A percentile compares a stretch with the other conserved stretches of the same genome.
Evolutionary conservation across 2,329 filamentous ascomycete genomes (phyloP).

Genomic region (Phyllosticta paracitricarpa): DNA sequence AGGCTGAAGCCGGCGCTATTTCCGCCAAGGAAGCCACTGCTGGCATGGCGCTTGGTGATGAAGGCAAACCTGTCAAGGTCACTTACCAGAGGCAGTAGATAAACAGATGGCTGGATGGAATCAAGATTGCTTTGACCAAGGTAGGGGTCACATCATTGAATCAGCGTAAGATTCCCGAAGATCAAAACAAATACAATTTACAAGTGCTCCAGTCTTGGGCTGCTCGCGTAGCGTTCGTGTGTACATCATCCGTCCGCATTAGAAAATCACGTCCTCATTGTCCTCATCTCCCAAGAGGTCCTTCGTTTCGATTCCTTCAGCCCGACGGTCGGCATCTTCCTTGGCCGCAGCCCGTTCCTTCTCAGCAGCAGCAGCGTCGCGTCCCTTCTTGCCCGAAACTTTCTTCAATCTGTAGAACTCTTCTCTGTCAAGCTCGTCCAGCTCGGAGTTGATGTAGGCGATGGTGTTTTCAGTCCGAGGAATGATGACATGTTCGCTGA

Average conservation of each 20-base stretch:
- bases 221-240: background rate
- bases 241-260: background rate
- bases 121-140: background rate
- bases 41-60: conserved; percentile 68
- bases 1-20: conserved; percentile 79
- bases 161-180: background rate
- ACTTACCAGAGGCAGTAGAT: conserved; percentile 86
- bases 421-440: conserved; percentile 94
- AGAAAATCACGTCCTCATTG: conserved; percentile 83
- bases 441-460: conserved; percentile 98
- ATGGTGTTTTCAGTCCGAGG: conserved; percentile 99
- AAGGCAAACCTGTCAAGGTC: conserved; percentile 75
- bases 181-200: background rate
- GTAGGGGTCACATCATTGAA: background rate
- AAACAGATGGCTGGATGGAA: background rate
- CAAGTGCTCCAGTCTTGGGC: background rate
- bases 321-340: conserved; percentile 12
- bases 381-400: conserved; percentile 62
- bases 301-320: conserved; percentile 31
- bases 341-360: conserved; percentile 35
- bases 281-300: conserved; percentile 68
- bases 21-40: conserved; percentile 88
- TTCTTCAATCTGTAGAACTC: conserved; percentile 98
- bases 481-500: conserved; percentile 85
- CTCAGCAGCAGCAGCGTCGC: conserved; percentile 35